Evolutionary conservation across 208 protist species (phyloP).

Genomic region (Crithidia brevicula): DNA sequence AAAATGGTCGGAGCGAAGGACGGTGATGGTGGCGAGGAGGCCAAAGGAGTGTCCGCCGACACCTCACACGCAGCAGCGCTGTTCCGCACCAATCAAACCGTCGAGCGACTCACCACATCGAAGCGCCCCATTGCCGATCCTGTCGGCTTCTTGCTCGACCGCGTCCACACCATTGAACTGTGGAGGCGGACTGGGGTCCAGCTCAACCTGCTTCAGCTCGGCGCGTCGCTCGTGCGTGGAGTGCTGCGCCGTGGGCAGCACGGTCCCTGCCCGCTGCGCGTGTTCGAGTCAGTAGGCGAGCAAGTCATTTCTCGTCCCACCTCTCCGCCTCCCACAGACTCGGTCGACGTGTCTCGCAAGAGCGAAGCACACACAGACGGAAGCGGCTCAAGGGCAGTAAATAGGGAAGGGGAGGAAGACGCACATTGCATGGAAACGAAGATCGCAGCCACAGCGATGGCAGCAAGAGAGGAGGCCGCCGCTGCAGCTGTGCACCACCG

Average conservation of each 20-base stretch:
- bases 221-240: constrained; percentile 33
- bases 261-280: constrained; percentile 1
- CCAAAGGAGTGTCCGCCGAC: not conserved
- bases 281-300: constrained; percentile 10
- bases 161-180: constrained; percentile 24
- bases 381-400: too few species aligned
- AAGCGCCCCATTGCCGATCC: constrained; percentile 17
- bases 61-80: not conserved
- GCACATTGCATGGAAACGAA: too few species aligned
- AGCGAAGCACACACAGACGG: too few species aligned
- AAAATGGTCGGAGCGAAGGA: not conserved
- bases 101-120: constrained; percentile 7
- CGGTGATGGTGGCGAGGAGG: not conserved
- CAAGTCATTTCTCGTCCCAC: too few species aligned
- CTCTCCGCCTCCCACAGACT: too few species aligned
- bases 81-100: not conserved
- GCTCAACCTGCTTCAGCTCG: constrained; percentile 44
- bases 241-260: constrained; percentile 25
- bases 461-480: not conserved
- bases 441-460: too few species aligned
- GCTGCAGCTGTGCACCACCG: not conserved
- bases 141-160: not conserved
- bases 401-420: too few species aligned
- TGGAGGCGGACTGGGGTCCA: constrained; percentile 12
- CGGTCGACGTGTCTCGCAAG: too few species aligned